Evolutionary conservation across 1,139 yeast genomes (phyloP).

Genomic region (Scheffersomyces stambukii): DNA sequence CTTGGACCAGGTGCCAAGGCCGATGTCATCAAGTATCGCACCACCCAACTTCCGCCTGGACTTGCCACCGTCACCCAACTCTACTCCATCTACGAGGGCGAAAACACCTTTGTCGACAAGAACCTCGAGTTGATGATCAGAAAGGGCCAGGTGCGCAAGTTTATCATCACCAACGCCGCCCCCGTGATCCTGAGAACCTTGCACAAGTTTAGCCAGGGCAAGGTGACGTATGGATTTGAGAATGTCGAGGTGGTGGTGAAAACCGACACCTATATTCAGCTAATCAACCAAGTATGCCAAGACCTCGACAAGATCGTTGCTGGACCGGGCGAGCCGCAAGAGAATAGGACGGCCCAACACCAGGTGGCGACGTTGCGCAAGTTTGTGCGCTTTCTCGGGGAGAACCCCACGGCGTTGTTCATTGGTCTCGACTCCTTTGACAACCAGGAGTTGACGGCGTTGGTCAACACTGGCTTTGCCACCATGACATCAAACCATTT

Average conservation of each 20-base stretch:
- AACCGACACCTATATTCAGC: slow-evolving; percentile 23
- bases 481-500: slow-evolving; percentile 49
- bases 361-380: slow-evolving; percentile 13
- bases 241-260: slow-evolving; percentile 38
- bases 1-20: slow-evolving; percentile 33
- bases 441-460: slow-evolving; percentile 22
- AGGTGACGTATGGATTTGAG: slow-evolving; percentile 43
- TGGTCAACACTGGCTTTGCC: slow-evolving; percentile 52
- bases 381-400: slow-evolving; percentile 19
- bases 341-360: slow-evolving; percentile 1
- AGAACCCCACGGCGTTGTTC: slow-evolving; percentile 31
- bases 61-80: slow-evolving; percentile 37
- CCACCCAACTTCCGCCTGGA: slow-evolving; percentile 28
- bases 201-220: slow-evolving; percentile 28
- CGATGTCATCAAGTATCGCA: slow-evolving; percentile 33
- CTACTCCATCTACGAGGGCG: slow-evolving; percentile 34
- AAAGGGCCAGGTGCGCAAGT: slow-evolving; percentile 31
- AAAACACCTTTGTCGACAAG: slow-evolving; percentile 42
- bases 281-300: too few species aligned
- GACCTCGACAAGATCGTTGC: too few species aligned
- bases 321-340: too few species aligned
- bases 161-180: slow-evolving; percentile 42
- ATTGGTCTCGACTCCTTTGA: slow-evolving; percentile 20
- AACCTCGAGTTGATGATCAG: slow-evolving; percentile 32
- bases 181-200: slow-evolving; percentile 41